These are phyloP conservation scores for Paraglomus occultum DNA, from an alignment of 192 early-diverging fungal species.

Conservation along the genomic window DNA sequence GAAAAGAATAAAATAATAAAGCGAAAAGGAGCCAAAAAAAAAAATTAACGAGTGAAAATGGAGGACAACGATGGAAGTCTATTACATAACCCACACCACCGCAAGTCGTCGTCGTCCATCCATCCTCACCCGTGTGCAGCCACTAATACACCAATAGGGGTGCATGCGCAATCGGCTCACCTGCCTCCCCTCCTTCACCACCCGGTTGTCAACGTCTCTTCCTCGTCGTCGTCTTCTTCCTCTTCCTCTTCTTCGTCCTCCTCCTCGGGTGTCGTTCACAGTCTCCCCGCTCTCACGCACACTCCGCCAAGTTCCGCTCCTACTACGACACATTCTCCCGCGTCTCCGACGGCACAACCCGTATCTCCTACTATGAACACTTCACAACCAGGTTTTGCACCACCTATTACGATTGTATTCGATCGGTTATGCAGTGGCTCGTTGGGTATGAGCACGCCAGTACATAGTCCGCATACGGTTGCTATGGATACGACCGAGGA, in stretches of 20 bases:
- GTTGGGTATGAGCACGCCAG: conserved; percentile 10
- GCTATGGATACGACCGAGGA: conserved; percentile 9
- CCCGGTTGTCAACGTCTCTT: not conserved
- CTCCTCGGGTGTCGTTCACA: not conserved
- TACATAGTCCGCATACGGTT: conserved; percentile 5
- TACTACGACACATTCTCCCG: conserved; percentile 3
- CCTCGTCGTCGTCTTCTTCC: not conserved
- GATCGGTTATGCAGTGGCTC: conserved; percentile 26
- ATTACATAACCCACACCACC: not conserved
- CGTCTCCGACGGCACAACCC: not conserved
- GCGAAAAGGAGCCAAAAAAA: not conserved
- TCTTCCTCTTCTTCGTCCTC: not conserved
- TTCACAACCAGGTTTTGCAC: no score
- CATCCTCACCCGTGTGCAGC: not conserved
- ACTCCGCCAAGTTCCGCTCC: conserved; percentile 13
- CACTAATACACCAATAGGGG: not conserved
- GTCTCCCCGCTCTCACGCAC: conserved; percentile 10
- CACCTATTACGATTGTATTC: conserved; percentile 29
- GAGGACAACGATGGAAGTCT: not conserved
- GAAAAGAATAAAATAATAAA: not conserved
- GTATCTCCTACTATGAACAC: not conserved
- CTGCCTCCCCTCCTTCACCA: no score
- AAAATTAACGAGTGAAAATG: conserved; percentile 10
- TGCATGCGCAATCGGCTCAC: no score
- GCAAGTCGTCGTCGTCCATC: not conserved